phyloP scores from a whole-genome alignment of 2,329 filamentous ascomycete genomes.

The Botrytis galanthina region DNA sequence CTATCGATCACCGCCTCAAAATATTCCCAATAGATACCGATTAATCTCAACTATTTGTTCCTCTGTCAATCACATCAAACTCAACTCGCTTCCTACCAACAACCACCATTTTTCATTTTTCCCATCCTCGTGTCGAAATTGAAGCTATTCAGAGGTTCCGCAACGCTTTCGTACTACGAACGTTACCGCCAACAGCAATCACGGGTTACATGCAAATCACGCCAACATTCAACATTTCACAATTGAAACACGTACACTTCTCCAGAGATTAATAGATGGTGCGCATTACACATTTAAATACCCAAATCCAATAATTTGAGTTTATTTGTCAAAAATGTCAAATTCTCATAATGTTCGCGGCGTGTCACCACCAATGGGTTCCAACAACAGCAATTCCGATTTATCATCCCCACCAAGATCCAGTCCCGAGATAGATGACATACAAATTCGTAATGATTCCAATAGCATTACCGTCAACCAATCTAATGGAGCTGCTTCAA shows the following conservation, averaged over 20 bases:
- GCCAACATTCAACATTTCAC: neutral
- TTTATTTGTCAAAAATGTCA: conserved; percentile 11
- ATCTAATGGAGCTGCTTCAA: conserved; percentile 23
- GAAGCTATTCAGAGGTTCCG: conserved; percentile 36
- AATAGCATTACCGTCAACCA: conserved; percentile 30
- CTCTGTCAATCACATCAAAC: neutral
- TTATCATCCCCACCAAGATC: conserved; percentile 53
- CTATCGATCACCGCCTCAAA: conserved; percentile 29
- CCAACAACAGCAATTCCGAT: conserved; percentile 40
- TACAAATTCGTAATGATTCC: conserved; percentile 24
- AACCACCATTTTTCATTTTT: conserved; percentile 18
- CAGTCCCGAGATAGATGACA: conserved; percentile 47
- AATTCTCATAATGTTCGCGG: conserved; percentile 18
- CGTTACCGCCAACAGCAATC: conserved; percentile 21
- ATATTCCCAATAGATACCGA: conserved; percentile 23
- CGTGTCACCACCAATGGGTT: conserved; percentile 19
- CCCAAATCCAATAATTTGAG: neutral
- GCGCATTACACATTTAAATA: neutral
- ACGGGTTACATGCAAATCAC: neutral
- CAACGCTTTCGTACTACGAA: neutral
- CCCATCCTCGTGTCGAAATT: conserved; percentile 28
- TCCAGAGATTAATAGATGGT: neutral
- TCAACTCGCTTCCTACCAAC: conserved; percentile 19
- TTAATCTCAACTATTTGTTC: conserved; percentile 19
- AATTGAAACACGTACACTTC: neutral